Evolutionary conservation across 306 rosid species (phyloP).

Genomic region (Sindora glabra): DNA sequence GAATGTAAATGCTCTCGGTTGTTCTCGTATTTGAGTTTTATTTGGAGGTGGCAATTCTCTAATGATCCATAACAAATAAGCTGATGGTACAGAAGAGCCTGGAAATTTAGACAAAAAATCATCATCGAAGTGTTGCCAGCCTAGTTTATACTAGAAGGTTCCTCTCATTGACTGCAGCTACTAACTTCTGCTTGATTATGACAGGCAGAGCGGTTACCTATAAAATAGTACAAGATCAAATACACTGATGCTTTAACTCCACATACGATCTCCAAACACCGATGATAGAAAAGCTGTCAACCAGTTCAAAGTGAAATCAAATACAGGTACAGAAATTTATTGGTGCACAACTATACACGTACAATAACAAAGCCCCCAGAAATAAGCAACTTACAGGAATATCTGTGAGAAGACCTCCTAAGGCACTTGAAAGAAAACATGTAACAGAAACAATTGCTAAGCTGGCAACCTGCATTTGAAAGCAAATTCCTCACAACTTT

Average conservation of each 20-base stretch:
- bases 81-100: slow-evolving; percentile 67
- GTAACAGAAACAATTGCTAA: slow-evolving; percentile 48
- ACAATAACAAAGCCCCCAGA: not conserved
- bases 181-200: not conserved
- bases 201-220: slow-evolving; percentile 33
- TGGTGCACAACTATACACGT: not conserved
- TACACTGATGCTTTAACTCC: slow-evolving; percentile 34
- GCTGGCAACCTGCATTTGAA: slow-evolving; percentile 48
- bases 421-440: slow-evolving; percentile 53
- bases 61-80: slow-evolving; percentile 57
- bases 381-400: slow-evolving; percentile 47
- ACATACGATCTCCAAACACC: slow-evolving; percentile 38
- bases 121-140: too few species aligned
- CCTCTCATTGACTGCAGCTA: not conserved
- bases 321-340: not conserved
- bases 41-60: slow-evolving; percentile 59
- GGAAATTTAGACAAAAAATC: not conserved
- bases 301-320: slow-evolving; percentile 6
- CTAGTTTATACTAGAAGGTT: not conserved
- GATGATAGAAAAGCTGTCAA: slow-evolving; percentile 54
- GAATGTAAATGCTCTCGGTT: slow-evolving; percentile 40
- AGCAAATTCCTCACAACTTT: not conserved
- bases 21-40: slow-evolving; percentile 21
- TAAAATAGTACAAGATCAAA: slow-evolving; percentile 43
- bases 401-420: slow-evolving; percentile 51